Evolutionary conservation across 495 filamentous ascomycete genomes (phyloP).

Genomic region (Paragyromitra xinjiangensis): DNA sequence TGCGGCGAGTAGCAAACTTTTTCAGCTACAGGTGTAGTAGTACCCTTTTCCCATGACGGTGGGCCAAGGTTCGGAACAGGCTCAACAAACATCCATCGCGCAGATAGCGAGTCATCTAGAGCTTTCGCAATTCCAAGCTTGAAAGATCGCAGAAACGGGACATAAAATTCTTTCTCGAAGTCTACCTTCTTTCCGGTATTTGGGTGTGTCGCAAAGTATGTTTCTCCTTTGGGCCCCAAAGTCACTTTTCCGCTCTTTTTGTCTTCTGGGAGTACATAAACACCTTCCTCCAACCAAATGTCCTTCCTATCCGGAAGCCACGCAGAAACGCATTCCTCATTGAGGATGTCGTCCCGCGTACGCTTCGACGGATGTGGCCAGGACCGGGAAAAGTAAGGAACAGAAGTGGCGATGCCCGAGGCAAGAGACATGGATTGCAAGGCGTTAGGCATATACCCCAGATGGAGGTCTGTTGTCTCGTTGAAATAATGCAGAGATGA

Average conservation of each 20-base stretch:
- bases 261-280: slow-evolving; percentile 38
- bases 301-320: slow-evolving; percentile 51
- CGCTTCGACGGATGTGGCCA: slow-evolving; percentile 56
- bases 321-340: slow-evolving; percentile 38
- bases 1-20: slow-evolving; percentile 78
- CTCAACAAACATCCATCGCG: slow-evolving; percentile 55
- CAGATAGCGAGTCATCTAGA: slow-evolving; percentile 38
- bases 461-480: slow-evolving; percentile 56
- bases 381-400: slow-evolving; percentile 49
- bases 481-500: slow-evolving; percentile 51
- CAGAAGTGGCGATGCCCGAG: slow-evolving; percentile 44
- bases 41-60: slow-evolving; percentile 63
- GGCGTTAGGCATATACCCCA: slow-evolving; percentile 56
- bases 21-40: slow-evolving; percentile 60
- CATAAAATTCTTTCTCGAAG: slow-evolving; percentile 64
- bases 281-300: slow-evolving; percentile 55
- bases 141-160: slow-evolving; percentile 53
- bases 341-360: slow-evolving; percentile 44
- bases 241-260: slow-evolving; percentile 62
- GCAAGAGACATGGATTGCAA: slow-evolving; percentile 54
- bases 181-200: slow-evolving; percentile 68
- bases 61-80: slow-evolving; percentile 55
- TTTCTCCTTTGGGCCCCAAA: slow-evolving; percentile 46
- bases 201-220: slow-evolving; percentile 71
- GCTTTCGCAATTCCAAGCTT: slow-evolving; percentile 34